Conservation (phyloP, 805 yeast genomes). For the Lipomyces sp. region DNA sequence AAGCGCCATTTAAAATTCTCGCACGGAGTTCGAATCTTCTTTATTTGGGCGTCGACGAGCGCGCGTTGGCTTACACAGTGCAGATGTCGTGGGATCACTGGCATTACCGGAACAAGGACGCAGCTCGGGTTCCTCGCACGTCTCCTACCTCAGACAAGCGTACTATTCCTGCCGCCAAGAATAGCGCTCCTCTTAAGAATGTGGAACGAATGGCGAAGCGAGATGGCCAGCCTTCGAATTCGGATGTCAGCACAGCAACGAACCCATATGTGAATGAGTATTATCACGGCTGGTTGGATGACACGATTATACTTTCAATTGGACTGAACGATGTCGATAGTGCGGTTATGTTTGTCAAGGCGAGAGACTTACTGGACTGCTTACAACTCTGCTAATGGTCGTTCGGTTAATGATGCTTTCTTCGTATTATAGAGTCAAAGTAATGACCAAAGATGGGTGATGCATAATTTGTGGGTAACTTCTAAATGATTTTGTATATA, state of each 20-base stretch:
- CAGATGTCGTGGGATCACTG: constrained; percentile 20
- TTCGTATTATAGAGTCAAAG: too few species aligned
- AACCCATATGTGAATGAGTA: constrained; percentile 59
- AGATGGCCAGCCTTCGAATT: constrained; percentile 61
- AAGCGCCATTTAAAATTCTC: constrained; percentile 21
- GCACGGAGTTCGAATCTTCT: constrained; percentile 6
- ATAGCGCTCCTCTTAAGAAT: constrained; percentile 68
- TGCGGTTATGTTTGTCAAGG: constrained; percentile 14
- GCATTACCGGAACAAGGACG: neutral
- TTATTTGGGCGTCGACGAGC: constrained; percentile 17
- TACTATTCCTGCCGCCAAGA: constrained; percentile 63
- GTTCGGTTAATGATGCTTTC: too few species aligned
- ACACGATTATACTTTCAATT: constrained; percentile 16
- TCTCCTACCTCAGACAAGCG: too few species aligned
- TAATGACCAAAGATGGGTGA: too few species aligned
- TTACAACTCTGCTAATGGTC: constrained; percentile 1
- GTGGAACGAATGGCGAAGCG: constrained; percentile 72
- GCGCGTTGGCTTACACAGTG: constrained; percentile 7
- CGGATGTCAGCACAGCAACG: constrained; percentile 70
- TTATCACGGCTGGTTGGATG: constrained; percentile 24
- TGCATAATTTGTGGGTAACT: too few species aligned
- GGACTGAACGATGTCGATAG: constrained; percentile 16
- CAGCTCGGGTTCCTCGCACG: neutral
- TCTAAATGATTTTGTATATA: neutral
- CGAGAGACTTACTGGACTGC: constrained; percentile 15